Percentiles rank a stretch among this genome's conserved stretches.
Evolutionary conservation across 495 filamentous ascomycete species (phyloP).

Genomic region (Lichenothelia convexa): DNA sequence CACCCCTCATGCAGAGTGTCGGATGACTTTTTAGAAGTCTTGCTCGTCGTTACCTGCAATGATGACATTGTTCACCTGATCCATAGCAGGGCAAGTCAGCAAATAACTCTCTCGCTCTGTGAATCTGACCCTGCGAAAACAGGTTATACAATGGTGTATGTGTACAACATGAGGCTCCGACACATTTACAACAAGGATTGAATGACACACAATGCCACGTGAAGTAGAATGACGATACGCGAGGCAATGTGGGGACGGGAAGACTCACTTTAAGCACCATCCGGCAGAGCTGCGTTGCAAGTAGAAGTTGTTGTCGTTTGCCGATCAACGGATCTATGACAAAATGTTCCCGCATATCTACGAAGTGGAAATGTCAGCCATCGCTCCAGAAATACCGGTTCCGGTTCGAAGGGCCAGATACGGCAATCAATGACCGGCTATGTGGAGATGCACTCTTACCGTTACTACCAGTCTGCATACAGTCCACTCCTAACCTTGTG

Average conservation of each 20-base stretch:
- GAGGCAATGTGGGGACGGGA: neutral
- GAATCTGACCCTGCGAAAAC: too few relatives aligned
- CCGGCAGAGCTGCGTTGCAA: slow-evolving; percentile 92
- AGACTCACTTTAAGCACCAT: slow-evolving; percentile 91
- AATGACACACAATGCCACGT: slow-evolving; percentile 1
- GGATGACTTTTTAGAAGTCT: slow-evolving; percentile 84
- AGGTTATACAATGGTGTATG: too few relatives aligned
- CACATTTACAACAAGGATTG: too few relatives aligned
- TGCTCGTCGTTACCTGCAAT: slow-evolving; percentile 81
- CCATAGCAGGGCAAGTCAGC: too few relatives aligned
- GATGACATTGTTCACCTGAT: slow-evolving; percentile 74
- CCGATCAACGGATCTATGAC: slow-evolving; percentile 96
- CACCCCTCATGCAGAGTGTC: too few relatives aligned
- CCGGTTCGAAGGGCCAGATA: too few relatives aligned
- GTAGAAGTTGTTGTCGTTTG: slow-evolving; percentile 87
- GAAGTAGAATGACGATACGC: slow-evolving; percentile 2
- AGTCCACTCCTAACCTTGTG: slow-evolving; percentile 79
- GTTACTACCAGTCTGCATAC: slow-evolving; percentile 86
- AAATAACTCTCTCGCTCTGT: too few relatives aligned
- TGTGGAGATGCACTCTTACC: too few relatives aligned
- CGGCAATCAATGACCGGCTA: too few relatives aligned
- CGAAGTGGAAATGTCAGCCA: too few relatives aligned
- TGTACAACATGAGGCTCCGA: too few relatives aligned
- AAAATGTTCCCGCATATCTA: slow-evolving; percentile 90
- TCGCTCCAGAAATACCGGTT: too few relatives aligned